Base-by-base conservation (phyloP, 2,329 filamentous ascomycete species). In the Tolypocladium album region DNA sequence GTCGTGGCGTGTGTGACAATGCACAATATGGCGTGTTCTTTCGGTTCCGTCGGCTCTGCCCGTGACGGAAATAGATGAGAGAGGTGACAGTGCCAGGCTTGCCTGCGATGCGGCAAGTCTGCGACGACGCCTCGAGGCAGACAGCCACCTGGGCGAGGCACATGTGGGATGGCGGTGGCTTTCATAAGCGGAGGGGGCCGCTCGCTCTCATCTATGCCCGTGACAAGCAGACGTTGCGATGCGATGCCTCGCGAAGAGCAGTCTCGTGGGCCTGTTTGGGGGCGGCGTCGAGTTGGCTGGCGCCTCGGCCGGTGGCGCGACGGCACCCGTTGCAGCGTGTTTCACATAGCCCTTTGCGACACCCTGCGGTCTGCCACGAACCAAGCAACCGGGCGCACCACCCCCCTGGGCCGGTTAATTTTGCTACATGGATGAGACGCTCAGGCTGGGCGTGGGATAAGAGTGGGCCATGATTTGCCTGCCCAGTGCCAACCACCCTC, bases 261-360 rank as follows among this genome's bases (percentile, higher is more conserved):
- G n/a, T n/a, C 4, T 4, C 27, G 27, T 45, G 45, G 45, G 45
- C 45, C 12, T 27, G 45, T 47, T 9, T 22, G 22, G 22, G 45
- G 12, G 22, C 11, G 1, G n/a, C 3, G 27, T 31, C 11, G 27
- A 13, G 27, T 1, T 17, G 27, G 50, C 1, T 17, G 27, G 50
- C 50, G 50, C 47, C 47, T 52, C 47, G 47, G 27, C 13, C 8
- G 36, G 50, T 36, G 50, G 50, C 61, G 59, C 56, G 61, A 63
- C 61, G 53, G 55, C n/a, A 36, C n/a, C 50, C 52, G 60, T 61
- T 43, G 47, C 59, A 62, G 55, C 31, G 24, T 15, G 61, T 63
- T 63, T 63, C 60, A 63, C 56, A 22, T 42, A 38, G 43, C 17
- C 56, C 17, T 31, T 45, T 56, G 38, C 56, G 58, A 63, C 56